Conservation (phyloP, 2,329 filamentous ascomycete genomes). For the Lasiodiplodia citricola region DNA sequence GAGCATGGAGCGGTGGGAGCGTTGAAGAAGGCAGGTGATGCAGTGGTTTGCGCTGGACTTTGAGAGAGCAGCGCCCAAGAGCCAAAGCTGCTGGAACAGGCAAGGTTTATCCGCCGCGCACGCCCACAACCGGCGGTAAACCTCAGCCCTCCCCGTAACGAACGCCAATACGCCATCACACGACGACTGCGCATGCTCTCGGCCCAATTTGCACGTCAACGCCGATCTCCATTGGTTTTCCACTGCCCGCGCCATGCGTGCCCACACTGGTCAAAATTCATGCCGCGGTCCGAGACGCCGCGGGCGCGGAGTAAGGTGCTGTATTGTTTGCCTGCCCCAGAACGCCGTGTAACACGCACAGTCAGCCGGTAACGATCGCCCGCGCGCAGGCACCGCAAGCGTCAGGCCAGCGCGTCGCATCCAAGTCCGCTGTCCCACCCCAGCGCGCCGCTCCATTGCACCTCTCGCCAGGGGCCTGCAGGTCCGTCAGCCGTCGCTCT, state of each 20-base stretch:
- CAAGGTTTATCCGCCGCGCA: background rate
- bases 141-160: background rate
- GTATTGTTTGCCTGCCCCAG: background rate
- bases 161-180: background rate
- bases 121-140: constrained; percentile 4
- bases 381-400: constrained; percentile 9
- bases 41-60: constrained; percentile 21
- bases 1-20: constrained; percentile 17
- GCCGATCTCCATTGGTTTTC: background rate
- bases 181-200: background rate
- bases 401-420: constrained; percentile 12
- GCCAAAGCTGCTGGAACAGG: constrained; percentile 12
- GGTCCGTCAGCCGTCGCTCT: background rate
- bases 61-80: constrained; percentile 17
- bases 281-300: background rate
- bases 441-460: constrained; percentile 7
- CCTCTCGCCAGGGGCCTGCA: background rate
- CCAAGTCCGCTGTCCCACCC: constrained; percentile 4
- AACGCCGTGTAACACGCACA: background rate
- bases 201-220: background rate
- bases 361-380: constrained; percentile 8
- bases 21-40: constrained; percentile 13
- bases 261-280: constrained; percentile 13
- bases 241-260: background rate
- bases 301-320: background rate